Evolutionary conservation across 2,329 filamentous ascomycete species (phyloP).

Genomic region (Orbilia ellipsospora): DNA sequence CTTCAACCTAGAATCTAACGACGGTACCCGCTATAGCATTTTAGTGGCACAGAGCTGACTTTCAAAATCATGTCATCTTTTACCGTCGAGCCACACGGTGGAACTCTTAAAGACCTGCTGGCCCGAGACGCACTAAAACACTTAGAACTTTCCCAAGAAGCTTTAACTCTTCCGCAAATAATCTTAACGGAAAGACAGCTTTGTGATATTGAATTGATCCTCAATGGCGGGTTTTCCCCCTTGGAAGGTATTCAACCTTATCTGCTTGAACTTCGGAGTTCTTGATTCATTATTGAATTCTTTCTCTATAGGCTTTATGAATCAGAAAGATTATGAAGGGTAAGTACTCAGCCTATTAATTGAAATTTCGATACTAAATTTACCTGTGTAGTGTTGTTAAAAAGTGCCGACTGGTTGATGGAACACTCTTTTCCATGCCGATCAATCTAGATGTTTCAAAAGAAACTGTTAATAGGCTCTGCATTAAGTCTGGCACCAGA

Average conservation of each 20-base stretch:
- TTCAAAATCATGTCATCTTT: neutral
- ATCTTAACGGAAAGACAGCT: conserved; percentile 80
- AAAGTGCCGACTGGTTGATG: conserved; percentile 85
- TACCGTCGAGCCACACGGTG: neutral
- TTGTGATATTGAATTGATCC: conserved; percentile 95
- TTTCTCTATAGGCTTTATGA: conserved; percentile 85
- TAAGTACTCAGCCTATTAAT: too few relatives aligned
- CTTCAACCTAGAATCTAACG: neutral
- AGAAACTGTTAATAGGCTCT: conserved; percentile 77
- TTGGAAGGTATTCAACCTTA: too few relatives aligned
- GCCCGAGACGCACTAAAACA: neutral
- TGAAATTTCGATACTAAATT: too few relatives aligned
- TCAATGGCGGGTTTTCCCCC: conserved; percentile 97
- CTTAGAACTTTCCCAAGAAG: neutral
- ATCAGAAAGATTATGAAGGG: conserved; percentile 95
- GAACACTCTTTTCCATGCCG: conserved; percentile 94
- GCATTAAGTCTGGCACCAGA: conserved; percentile 81
- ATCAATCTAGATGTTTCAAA: conserved; percentile 90
- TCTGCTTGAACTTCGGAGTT: too few relatives aligned
- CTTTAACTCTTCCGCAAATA: neutral
- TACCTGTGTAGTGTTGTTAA: conserved; percentile 78
- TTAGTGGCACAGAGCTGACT: neutral
- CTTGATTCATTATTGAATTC: too few relatives aligned
- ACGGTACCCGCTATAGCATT: neutral
- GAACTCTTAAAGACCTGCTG: neutral